A percentile compares a stretch with the other conserved stretches of the same genome.
These are phyloP conservation scores for Crataegus laevigata DNA, from an alignment of 306 rosid species.

Conservation along the genomic window DNA sequence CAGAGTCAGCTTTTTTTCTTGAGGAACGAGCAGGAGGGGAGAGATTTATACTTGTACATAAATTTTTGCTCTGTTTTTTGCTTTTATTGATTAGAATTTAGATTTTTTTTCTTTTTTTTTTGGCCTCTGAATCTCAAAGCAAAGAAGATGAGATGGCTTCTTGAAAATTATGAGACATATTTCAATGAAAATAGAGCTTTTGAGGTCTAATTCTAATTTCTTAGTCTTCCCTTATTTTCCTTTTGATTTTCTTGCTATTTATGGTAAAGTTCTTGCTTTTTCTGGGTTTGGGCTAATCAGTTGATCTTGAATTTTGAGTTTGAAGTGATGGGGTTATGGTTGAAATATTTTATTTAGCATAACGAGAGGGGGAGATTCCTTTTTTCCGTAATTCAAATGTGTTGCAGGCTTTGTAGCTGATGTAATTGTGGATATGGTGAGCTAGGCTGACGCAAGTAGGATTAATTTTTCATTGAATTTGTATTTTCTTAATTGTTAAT, in stretches of 20 bases:
- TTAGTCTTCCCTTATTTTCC: not conserved
- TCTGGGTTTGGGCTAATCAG: not conserved
- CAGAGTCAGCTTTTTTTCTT: not conserved
- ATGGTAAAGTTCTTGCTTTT: not conserved
- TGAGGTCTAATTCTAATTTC: not conserved
- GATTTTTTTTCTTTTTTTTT: not conserved
- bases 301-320: not conserved
- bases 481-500: not conserved
- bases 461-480: not conserved
- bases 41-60: constrained; percentile 27
- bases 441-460: constrained; percentile 19
- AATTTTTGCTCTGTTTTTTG: not conserved
- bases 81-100: not conserved
- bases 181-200: not conserved
- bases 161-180: not conserved
- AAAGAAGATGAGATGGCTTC: constrained; percentile 9
- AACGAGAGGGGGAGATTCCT: not conserved
- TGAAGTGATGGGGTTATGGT: not conserved
- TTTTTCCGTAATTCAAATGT: not conserved
- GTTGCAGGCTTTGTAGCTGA: not conserved
- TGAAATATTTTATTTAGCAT: not conserved
- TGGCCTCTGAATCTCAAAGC: constrained; percentile 3
- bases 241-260: not conserved
- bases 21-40: not conserved
- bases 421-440: constrained; percentile 23